phyloP scores from a whole-genome alignment of 2,329 filamentous ascomycete species.

The Lachnellula occidentalis region DNA sequence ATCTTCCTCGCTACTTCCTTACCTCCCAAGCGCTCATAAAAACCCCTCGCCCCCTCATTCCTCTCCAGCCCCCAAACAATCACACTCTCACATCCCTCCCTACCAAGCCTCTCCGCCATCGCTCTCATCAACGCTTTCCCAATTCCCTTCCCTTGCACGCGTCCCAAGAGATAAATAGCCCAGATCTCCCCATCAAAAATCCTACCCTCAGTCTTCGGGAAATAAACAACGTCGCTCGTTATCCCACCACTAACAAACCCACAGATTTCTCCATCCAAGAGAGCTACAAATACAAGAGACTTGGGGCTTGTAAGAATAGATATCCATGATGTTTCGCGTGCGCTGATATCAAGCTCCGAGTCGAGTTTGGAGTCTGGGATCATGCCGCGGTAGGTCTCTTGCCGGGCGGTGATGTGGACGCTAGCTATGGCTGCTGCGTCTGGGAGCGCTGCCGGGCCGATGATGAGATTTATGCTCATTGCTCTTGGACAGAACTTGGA shows the following conservation, averaged over 20 bases:
- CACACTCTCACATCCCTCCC: constrained; percentile 2
- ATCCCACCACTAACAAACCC: constrained; percentile 6
- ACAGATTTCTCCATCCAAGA: constrained; percentile 6
- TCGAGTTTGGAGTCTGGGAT: constrained; percentile 3
- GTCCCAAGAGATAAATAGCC: constrained; percentile 6
- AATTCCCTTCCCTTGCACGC: constrained; percentile 5
- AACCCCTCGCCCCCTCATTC: constrained; percentile 1
- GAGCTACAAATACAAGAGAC: constrained; percentile 4
- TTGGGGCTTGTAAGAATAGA: constrained; percentile 1
- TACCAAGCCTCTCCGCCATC: constrained; percentile 2
- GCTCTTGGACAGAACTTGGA: not conserved
- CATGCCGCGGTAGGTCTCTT: constrained; percentile 6
- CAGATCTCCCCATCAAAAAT: constrained; percentile 5
- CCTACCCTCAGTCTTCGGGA: constrained; percentile 2
- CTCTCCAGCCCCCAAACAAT: constrained; percentile 3
- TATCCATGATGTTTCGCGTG: constrained; percentile 3
- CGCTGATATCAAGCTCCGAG: constrained; percentile 5
- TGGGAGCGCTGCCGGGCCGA: constrained; percentile 3
- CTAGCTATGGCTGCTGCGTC: constrained; percentile 3
- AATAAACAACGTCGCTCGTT: constrained; percentile 3
- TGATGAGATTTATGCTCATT: constrained; percentile 4
- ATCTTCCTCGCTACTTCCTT: constrained; percentile 6
- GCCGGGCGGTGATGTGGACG: constrained; percentile 4
- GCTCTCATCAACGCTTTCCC: constrained; percentile 2
- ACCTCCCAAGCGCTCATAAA: constrained; percentile 5